phyloP scores from a whole-genome alignment of 1,284 basidiomycete species.

The Grifola frondosa region DNA sequence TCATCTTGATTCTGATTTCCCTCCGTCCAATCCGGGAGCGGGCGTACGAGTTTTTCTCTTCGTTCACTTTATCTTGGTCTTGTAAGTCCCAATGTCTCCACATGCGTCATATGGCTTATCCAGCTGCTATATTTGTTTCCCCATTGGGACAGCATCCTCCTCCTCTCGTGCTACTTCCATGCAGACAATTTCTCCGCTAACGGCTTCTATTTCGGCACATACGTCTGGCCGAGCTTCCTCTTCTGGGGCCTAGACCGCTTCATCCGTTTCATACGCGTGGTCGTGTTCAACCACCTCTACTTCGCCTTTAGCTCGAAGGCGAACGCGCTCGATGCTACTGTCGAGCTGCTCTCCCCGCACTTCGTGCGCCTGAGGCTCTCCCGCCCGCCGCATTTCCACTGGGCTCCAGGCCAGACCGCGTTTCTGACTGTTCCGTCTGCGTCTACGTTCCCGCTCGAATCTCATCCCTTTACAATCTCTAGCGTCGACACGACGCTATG shows the following conservation, averaged over 20 bases:
- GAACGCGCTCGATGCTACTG: slow-evolving; percentile 35
- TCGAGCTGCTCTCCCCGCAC: slow-evolving; percentile 48
- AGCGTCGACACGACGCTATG: slow-evolving; percentile 38
- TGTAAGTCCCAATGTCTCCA: slow-evolving; percentile 14
- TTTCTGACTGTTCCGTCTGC: slow-evolving; percentile 46
- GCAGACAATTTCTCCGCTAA: slow-evolving; percentile 29
- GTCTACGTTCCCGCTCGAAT: slow-evolving; percentile 43
- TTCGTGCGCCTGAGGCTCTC: slow-evolving; percentile 50
- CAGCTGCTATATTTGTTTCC: background rate
- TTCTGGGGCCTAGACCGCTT: slow-evolving; percentile 67
- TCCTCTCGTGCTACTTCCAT: slow-evolving; percentile 36
- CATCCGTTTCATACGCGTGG: slow-evolving; percentile 48
- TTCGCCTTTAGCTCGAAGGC: slow-evolving; percentile 29
- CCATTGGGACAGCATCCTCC: slow-evolving; percentile 17
- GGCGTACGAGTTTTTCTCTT: slow-evolving; percentile 29
- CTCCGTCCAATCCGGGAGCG: slow-evolving; percentile 22
- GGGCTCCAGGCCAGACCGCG: slow-evolving; percentile 53
- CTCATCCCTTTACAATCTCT: slow-evolving; percentile 58
- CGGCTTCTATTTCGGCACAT: slow-evolving; percentile 23
- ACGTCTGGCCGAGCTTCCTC: slow-evolving; percentile 58
- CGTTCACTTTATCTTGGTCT: slow-evolving; percentile 24
- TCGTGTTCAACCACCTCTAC: slow-evolving; percentile 51
- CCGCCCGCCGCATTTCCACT: slow-evolving; percentile 40
- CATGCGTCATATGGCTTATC: background rate
- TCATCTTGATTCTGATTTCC: slow-evolving; percentile 22